Evolutionary conservation across 2,329 filamentous ascomycete genomes (phyloP).

Genomic region (Paecilomyces formosus): DNA sequence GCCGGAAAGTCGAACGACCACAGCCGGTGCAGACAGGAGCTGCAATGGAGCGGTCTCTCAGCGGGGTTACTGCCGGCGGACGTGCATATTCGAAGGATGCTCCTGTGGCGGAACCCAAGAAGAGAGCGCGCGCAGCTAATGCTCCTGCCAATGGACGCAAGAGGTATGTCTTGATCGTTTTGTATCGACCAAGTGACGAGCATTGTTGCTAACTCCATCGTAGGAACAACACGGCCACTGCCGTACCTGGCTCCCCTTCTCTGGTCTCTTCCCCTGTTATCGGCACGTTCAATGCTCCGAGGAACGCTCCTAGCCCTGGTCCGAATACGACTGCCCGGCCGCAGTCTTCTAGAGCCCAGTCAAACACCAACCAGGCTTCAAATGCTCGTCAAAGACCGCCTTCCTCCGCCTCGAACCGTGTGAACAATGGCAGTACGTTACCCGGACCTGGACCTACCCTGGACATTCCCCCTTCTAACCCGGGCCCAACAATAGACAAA

Average conservation of each 20-base stretch:
- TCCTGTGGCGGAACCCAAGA: conserved; percentile 59
- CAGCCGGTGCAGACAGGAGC: conserved; percentile 24
- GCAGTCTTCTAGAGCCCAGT: conserved; percentile 63
- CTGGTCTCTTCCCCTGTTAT: conserved; percentile 70
- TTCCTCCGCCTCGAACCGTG: conserved; percentile 55
- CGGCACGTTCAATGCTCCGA: conserved; percentile 53
- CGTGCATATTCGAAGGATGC: conserved; percentile 53
- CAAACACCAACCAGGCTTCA: conserved; percentile 62
- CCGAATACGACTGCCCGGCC: conserved; percentile 53
- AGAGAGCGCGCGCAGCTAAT: conserved; percentile 67
- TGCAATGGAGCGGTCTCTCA: conserved; percentile 35
- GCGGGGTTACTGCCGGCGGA: conserved; percentile 22
- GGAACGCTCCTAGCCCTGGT: conserved; percentile 55
- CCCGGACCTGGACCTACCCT: conserved; percentile 22
- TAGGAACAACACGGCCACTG: conserved; percentile 41
- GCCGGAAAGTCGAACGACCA: conserved; percentile 72
- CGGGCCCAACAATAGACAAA: conserved; percentile 21
- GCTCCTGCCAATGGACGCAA: conserved; percentile 59
- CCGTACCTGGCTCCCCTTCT: conserved; percentile 57
- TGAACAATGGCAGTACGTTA: conserved; percentile 45
- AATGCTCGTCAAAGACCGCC: conserved; percentile 50
- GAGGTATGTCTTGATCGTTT: conserved; percentile 49
- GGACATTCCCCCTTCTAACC: conserved; percentile 16
- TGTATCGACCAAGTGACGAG: background rate
- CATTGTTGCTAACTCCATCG: conserved; percentile 4